A percentile compares a stretch with the other conserved stretches of the same genome.
phyloP scores from a whole-genome alignment of 768 basidiomycete species.

The Lactarius sp. region DNA sequence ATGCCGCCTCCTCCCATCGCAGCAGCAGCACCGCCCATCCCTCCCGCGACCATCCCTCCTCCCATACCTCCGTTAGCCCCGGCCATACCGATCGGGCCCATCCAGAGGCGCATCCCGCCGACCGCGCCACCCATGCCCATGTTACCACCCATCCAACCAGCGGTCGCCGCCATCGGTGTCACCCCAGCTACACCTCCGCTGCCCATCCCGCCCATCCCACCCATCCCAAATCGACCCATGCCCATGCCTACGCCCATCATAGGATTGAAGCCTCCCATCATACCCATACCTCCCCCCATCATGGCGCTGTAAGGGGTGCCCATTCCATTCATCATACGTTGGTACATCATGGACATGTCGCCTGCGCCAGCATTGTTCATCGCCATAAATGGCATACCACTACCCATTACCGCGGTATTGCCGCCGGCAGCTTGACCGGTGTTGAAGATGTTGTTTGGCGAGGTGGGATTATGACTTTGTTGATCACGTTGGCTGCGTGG shows the following conservation, averaged over 20 bases:
- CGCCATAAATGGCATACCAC: constrained; percentile 39
- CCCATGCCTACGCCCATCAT: constrained; percentile 35
- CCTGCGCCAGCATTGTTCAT: constrained; percentile 20
- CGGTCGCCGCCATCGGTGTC: constrained; percentile 31
- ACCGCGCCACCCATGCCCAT: constrained; percentile 38
- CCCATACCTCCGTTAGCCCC: constrained; percentile 15
- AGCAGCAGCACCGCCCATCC: constrained; percentile 30
- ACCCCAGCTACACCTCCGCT: constrained; percentile 55
- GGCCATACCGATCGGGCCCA: constrained; percentile 27
- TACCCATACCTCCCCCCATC: constrained; percentile 36
- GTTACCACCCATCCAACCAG: not conserved
- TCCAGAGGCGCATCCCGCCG: constrained; percentile 32
- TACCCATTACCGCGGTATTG: constrained; percentile 30
- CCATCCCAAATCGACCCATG: constrained; percentile 32
- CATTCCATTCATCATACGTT: constrained; percentile 90
- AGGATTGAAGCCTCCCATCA: constrained; percentile 25
- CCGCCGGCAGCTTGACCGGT: constrained; percentile 28
- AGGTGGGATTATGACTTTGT: constrained; percentile 35
- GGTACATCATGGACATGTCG: constrained; percentile 43
- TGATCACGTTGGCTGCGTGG: constrained; percentile 78
- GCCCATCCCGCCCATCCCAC: constrained; percentile 35
- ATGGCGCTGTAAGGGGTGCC: constrained; percentile 39
- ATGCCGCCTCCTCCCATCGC: constrained; percentile 28
- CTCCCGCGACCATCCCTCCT: constrained; percentile 20
- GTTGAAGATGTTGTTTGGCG: constrained; percentile 25